Conservation (phyloP, 805 yeast genomes). For the Phaffomyces opuntiae region DNA sequence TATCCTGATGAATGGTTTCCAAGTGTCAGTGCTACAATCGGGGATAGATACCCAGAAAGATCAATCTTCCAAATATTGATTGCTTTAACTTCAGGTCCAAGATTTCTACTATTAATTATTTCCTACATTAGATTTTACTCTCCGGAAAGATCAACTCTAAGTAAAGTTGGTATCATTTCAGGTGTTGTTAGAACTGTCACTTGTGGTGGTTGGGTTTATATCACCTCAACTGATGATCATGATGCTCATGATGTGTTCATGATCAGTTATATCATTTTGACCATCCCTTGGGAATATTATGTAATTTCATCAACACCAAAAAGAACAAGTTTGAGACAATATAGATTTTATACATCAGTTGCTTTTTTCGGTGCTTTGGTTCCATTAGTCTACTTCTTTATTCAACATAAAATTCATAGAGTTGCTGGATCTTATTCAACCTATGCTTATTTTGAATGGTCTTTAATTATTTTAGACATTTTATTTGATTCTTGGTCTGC, state of each 20-base stretch:
- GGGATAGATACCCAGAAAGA: conserved; percentile 94
- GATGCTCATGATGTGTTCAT: conserved; percentile 94
- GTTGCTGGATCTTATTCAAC: conserved; percentile 92
- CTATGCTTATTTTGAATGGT: conserved; percentile 95
- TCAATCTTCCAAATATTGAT: conserved; percentile 86
- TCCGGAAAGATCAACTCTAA: conserved; percentile 24
- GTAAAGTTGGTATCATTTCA: conserved; percentile 38
- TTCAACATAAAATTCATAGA: conserved; percentile 85
- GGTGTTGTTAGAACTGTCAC: conserved; percentile 90
- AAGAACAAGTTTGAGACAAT: conserved; percentile 40
- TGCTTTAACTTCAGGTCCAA: conserved; percentile 90
- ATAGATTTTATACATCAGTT: conserved; percentile 44
- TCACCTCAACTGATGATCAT: conserved; percentile 95
- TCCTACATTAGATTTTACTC: conserved; percentile 42
- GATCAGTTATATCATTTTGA: conserved; percentile 82
- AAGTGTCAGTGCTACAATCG: conserved; percentile 93
- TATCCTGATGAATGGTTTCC: conserved; percentile 99
- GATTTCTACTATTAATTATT: conserved; percentile 58
- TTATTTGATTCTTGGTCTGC: conserved; percentile 78
- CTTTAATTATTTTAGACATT: conserved; percentile 74
- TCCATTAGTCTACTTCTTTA: conserved; percentile 82
- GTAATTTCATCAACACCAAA: conserved; percentile 50
- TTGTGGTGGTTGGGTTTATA: conserved; percentile 98
- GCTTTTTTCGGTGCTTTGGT: conserved; percentile 66
- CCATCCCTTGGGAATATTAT: conserved; percentile 83